Percentiles rank a stretch among this genome's conserved stretches.
Conservation (phyloP, 2,329 filamentous ascomycete genomes). For the Epichloe glyceriae region DNA sequence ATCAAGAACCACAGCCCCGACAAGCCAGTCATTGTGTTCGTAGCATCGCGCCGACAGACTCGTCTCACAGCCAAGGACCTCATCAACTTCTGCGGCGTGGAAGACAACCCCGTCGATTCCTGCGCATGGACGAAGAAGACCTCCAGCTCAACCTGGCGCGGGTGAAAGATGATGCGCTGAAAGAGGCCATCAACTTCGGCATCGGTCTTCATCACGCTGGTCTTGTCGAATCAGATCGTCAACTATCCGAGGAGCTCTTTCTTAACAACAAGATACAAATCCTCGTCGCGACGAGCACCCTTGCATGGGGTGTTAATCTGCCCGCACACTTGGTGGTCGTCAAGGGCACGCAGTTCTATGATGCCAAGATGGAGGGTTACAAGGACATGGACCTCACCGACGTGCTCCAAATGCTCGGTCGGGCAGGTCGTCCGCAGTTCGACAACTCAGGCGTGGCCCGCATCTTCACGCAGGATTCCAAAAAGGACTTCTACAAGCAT, state of each 20-base stretch:
- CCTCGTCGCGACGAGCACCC: slow-evolving; percentile 83
- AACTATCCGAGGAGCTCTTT: slow-evolving; percentile 86
- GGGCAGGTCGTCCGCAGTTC: slow-evolving; percentile 91
- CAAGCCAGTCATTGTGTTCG: slow-evolving; percentile 97
- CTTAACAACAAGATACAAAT: slow-evolving; percentile 98
- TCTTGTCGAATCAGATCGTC: slow-evolving; percentile 85
- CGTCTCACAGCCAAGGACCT: slow-evolving; percentile 89
- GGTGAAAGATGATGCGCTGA: slow-evolving; percentile 85
- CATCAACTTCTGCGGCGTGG: slow-evolving; percentile 96
- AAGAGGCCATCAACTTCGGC: slow-evolving; percentile 91
- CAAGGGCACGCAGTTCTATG: slow-evolving; percentile 96
- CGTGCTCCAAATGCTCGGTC: slow-evolving; percentile 93
- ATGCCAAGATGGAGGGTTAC: slow-evolving; percentile 94
- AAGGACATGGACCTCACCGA: slow-evolving; percentile 98
- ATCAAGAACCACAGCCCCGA: slow-evolving; percentile 94
- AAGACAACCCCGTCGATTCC: slow-evolving; percentile 87
- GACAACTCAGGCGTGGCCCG: slow-evolving; percentile 90
- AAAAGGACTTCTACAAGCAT: slow-evolving; percentile 99
- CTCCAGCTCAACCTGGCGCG: slow-evolving; percentile 74
- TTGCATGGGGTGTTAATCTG: slow-evolving; percentile 96
- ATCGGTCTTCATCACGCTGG: slow-evolving; percentile 96
- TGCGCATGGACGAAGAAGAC: slow-evolving; percentile 91
- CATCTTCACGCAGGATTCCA: slow-evolving; percentile 93
- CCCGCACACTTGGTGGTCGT: slow-evolving; percentile 95
- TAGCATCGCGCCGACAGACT: slow-evolving; percentile 88